A percentile compares a stretch with the other conserved stretches of the same genome.
These are phyloP conservation scores for Penicillium malachiteum DNA, from an alignment of 495 filamentous ascomycete species.

Conservation along the genomic window DNA sequence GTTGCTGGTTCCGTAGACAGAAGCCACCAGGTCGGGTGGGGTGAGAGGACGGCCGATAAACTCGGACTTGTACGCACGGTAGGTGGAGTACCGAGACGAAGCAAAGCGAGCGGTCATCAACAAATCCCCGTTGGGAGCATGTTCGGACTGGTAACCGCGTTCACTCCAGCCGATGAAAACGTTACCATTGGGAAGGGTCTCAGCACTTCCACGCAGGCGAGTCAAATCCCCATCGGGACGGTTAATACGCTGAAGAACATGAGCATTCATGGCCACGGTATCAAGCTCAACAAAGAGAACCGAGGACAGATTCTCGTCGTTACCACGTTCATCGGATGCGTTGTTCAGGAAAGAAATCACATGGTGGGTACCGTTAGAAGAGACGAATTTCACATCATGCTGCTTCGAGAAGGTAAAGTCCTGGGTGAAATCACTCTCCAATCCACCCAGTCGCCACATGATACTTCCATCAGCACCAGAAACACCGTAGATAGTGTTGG, in stretches of 20 bases:
- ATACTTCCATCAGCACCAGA: slow-evolving; percentile 55
- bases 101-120: slow-evolving; percentile 46
- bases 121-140: slow-evolving; percentile 50
- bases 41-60: slow-evolving; percentile 36
- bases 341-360: slow-evolving; percentile 58
- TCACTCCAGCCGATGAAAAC: slow-evolving; percentile 60
- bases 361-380: slow-evolving; percentile 48
- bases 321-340: slow-evolving; percentile 42
- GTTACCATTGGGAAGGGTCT: slow-evolving; percentile 55
- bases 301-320: slow-evolving; percentile 44
- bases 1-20: slow-evolving; percentile 35
- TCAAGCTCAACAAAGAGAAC: slow-evolving; percentile 57
- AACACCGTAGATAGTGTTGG: slow-evolving; percentile 55
- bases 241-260: slow-evolving; percentile 36
- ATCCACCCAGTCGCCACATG: slow-evolving; percentile 58
- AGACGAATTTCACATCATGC: slow-evolving; percentile 58
- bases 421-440: slow-evolving; percentile 39
- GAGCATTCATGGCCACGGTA: slow-evolving; percentile 45
- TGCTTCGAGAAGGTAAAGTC: slow-evolving; percentile 59
- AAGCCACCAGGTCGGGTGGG: slow-evolving; percentile 36
- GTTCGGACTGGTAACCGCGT: slow-evolving; percentile 56
- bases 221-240: slow-evolving; percentile 51
- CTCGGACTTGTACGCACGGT: slow-evolving; percentile 42
- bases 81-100: slow-evolving; percentile 38
- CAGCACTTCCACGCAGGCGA: slow-evolving; percentile 59